Conservation (phyloP, 1,284 basidiomycete species). For the Pterulicium gracile region DNA sequence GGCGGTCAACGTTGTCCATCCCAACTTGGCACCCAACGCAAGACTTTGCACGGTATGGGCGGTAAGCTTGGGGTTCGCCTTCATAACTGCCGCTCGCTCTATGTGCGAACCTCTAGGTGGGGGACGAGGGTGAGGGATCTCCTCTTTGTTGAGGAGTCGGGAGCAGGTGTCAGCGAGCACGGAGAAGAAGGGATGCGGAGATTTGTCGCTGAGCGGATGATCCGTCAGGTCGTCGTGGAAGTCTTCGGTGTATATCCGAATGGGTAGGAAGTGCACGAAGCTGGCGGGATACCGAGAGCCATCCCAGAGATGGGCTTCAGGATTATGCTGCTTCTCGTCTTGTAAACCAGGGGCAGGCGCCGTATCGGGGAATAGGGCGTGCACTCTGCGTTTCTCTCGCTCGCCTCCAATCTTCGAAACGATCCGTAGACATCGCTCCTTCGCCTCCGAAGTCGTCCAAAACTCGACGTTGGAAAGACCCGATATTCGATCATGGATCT, state of each 20-base stretch:
- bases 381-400: slow-evolving; percentile 45
- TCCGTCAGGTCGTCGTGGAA: neutral
- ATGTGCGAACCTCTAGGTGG: slow-evolving; percentile 20
- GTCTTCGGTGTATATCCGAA: slow-evolving; percentile 31
- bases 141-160: slow-evolving; percentile 37
- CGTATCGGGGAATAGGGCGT: slow-evolving; percentile 37
- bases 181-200: slow-evolving; percentile 25
- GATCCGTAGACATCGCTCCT: slow-evolving; percentile 56
- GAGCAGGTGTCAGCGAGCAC: slow-evolving; percentile 38
- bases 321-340: neutral
- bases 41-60: slow-evolving; percentile 62
- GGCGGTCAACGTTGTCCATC: slow-evolving; percentile 76
- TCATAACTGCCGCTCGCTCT: slow-evolving; percentile 40
- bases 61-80: slow-evolving; percentile 47
- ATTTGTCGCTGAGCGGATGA: neutral
- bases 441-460: slow-evolving; percentile 71
- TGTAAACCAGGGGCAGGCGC: neutral
- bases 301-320: slow-evolving; percentile 11
- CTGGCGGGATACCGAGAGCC: slow-evolving; percentile 43
- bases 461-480: slow-evolving; percentile 35
- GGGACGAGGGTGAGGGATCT: slow-evolving; percentile 21
- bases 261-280: slow-evolving; percentile 45
- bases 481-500: slow-evolving; percentile 39
- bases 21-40: slow-evolving; percentile 53
- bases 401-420: slow-evolving; percentile 63